Conservation (phyloP, 176 grass and related monocot species). For the Musa schizocarpa region DNA sequence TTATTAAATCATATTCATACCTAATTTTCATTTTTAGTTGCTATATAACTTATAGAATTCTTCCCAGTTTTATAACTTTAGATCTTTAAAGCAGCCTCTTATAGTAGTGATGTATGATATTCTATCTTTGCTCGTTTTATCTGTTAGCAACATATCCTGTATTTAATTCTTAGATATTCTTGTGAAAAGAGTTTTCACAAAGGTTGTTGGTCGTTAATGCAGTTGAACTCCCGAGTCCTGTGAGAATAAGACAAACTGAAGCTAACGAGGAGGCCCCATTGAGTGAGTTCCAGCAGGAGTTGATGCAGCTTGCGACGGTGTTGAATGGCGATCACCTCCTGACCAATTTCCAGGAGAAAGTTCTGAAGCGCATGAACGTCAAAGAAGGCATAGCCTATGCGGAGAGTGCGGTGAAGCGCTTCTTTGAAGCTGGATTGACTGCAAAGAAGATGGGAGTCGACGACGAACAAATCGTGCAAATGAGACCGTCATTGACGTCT, state of each 20-base stretch:
- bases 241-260: constrained; percentile 46
- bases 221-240: constrained; percentile 74
- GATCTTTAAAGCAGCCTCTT: too few species aligned
- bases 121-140: too few species aligned
- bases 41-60: too few species aligned
- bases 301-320: constrained; percentile 76
- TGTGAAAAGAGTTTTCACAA: not conserved
- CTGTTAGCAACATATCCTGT: too few species aligned
- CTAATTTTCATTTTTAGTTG: too few species aligned
- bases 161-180: not conserved
- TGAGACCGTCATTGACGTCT: constrained; percentile 90
- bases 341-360: constrained; percentile 47
- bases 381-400: constrained; percentile 86
- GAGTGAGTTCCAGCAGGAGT: constrained; percentile 87
- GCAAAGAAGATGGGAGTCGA: constrained; percentile 71
- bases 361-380: constrained; percentile 60
- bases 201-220: not conserved
- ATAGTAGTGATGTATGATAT: too few species aligned
- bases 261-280: constrained; percentile 87
- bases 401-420: constrained; percentile 40
- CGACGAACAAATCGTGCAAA: constrained; percentile 81
- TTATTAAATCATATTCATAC: too few species aligned
- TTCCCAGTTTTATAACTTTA: too few species aligned
- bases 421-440: constrained; percentile 62
- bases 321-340: constrained; percentile 81